These are phyloP conservation scores for Huiozyma naganishii DNA, from an alignment of 805 yeast genomes.

Conservation along the genomic window DNA sequence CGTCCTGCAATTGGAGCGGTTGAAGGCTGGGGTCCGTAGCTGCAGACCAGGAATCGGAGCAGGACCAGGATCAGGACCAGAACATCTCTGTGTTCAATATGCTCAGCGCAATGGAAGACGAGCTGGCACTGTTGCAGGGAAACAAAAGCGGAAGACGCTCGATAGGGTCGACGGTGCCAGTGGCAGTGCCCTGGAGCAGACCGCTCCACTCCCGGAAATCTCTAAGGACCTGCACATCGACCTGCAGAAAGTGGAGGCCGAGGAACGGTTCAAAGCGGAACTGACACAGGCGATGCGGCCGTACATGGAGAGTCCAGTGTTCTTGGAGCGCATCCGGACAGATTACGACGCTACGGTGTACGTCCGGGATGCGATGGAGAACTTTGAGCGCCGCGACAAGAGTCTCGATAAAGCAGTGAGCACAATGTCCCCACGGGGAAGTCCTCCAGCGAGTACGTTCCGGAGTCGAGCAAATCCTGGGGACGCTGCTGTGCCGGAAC, in stretches of 20 bases:
- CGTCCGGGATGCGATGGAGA: constrained; percentile 7
- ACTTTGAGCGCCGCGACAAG: constrained; percentile 9
- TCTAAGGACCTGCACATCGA: neutral
- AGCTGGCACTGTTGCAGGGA: constrained; percentile 3
- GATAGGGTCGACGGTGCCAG: neutral
- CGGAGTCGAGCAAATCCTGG: constrained; percentile 3
- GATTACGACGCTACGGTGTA: constrained; percentile 19
- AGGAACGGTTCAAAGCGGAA: constrained; percentile 15
- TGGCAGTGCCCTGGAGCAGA: neutral
- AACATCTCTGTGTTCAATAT: constrained; percentile 2
- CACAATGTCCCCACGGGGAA: constrained; percentile 5
- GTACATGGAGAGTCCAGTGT: constrained; percentile 4
- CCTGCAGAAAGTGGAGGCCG: constrained; percentile 8
- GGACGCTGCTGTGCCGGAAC: constrained; percentile 16
- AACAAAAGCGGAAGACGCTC: neutral
- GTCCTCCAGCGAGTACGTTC: constrained; percentile 10
- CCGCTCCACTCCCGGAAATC: neutral
- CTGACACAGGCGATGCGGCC: constrained; percentile 16
- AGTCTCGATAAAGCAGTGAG: constrained; percentile 5
- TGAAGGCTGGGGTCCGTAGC: no score
- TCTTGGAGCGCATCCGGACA: constrained; percentile 8
- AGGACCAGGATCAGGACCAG: neutral
- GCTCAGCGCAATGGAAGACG: constrained; percentile 5
- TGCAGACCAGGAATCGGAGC: no score
- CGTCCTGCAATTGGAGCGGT: no score